Base-by-base conservation (phyloP, 208 protist species). In the Vickermania ingenoplastis region DNA sequence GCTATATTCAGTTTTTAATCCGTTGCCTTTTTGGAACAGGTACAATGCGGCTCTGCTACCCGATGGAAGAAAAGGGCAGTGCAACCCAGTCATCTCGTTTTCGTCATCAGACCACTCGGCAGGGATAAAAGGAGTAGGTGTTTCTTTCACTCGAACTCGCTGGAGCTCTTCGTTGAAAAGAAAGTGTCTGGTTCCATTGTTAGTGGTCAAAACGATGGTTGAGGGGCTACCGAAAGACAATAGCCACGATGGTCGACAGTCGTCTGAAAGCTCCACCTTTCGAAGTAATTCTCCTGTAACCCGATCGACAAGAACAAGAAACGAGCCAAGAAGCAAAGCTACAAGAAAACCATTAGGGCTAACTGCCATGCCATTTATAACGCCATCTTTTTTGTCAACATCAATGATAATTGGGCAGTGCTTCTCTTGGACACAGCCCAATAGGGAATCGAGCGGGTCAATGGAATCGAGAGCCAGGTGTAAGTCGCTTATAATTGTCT, bases 391-490 rank as follows among this genome's bases (percentile, higher is more conserved):
- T 59, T 94, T 83, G 27, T 73, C 59, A 0, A 94, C 62, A 67
- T 75, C 63, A 23, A 88, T 56, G 51, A 71, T 64, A 50, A 90
- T 65, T 53, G 63, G 71, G 22, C 63, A 55, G 5, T 60, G 70
- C 27, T 89, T 68, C 30, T 81, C 59, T 53, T 87, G 80, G 55
- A 75, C 71, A 50, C 75, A 83, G 70, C 90, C 75, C 22, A 94
- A 71, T 13, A 83, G 87, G 36, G 79, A 90, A 2, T 59, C 52
- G 56, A 84, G 76, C 14, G 67, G 59, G 31, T 61, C 75, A 48
- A 76, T 67, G 36, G 50, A 55, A 1, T 60, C 36, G 1, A 75
- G 57, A 41, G 61, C 56, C 30, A 88, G 63, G 11, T 59, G 67
- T 57, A 91, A 86, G 41, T 49, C 59, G n/a, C 61, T 52, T 23